Evolutionary conservation across 805 yeast species (phyloP), one percentile per base, ranked within the genome.

Genomic region (Torulaspora delbrueckii): DNA sequence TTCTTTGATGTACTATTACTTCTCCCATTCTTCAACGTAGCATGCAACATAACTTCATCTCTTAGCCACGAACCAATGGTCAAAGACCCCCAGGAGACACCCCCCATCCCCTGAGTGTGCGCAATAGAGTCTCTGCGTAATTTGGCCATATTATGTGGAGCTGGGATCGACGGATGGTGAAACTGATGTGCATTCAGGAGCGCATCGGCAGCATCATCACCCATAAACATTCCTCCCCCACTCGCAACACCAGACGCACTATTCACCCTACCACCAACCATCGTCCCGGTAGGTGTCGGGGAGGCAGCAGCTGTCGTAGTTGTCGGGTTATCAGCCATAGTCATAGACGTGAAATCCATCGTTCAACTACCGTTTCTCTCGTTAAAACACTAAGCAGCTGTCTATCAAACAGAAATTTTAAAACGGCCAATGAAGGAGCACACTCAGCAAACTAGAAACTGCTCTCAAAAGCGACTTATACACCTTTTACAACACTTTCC

Each of bases 31-130:
- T 48, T 50, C 41, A 55, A 48, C 16, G 61, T 57, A 2, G 62
- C 54, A 41, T 66, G 74, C 71, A 84, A 76, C 80, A 85, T 75
- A 14, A 85, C 91, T 60, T 91, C 99, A 65, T 91, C 98, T 61
- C 89, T 85, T 19, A 91, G 72, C 99, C 99, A 91, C 12, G 93
- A 82, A 10, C 97, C 97, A 25, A 91, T 89, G 23, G 95, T 84
- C 46, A 90, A 80, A 2, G 96, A 89, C 18, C 98, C 98, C 96
- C 97, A 91, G 7, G 95, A 84, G 27, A 91, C 86, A 38, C 98
- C 99, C 36, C 98, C 98, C 83, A 93, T 86, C 8, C 98, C 98
- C 63, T 88, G 96, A 2, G 96, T 84, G 64, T 91, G 98, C 25
- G 97, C 96, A 47, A 93, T 81, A 47, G 90, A 81, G 58, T 91